Percentiles rank a stretch among this genome's conserved stretches.
phyloP scores from a whole-genome alignment of 441 rosid species.

The Biscutella laevigata region DNA sequence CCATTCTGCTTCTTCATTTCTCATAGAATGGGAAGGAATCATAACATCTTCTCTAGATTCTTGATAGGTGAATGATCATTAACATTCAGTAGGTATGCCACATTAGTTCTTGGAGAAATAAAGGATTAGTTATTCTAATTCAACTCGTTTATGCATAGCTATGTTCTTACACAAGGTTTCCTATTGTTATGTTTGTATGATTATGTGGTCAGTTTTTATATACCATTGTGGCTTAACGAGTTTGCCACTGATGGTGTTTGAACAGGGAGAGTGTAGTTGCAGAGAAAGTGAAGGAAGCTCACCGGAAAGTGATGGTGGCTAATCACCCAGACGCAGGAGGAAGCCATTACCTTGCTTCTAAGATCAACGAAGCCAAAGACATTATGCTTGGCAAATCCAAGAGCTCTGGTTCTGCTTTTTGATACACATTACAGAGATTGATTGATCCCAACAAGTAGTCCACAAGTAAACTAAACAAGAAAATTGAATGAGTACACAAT shows the following conservation, averaged over 20 bases:
- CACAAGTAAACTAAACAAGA: no score
- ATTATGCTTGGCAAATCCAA: conserved; percentile 35
- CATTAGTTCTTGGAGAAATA: not conserved
- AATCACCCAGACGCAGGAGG: conserved; percentile 50
- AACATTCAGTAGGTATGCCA: not conserved
- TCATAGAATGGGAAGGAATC: not conserved
- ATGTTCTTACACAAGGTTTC: not conserved
- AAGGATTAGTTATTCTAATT: not conserved
- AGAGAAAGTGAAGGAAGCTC: conserved; percentile 58
- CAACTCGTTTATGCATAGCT: not conserved
- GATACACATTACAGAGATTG: not conserved
- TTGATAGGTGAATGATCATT: not conserved
- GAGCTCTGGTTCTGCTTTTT: conserved; percentile 34
- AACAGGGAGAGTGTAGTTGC: conserved; percentile 46
- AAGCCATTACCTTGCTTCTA: conserved; percentile 41
- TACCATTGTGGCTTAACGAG: not conserved
- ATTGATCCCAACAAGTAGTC: no score
- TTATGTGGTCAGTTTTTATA: not conserved
- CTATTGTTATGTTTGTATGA: not conserved
- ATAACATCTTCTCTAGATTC: not conserved
- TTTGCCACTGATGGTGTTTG: not conserved
- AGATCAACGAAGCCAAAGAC: conserved; percentile 43
- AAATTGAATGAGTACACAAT: no score
- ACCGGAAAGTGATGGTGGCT: conserved; percentile 53
- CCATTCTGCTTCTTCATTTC: not conserved